Evolutionary conservation across 1,284 basidiomycete genomes (phyloP).

Genomic region (Earliella scabrosa): DNA sequence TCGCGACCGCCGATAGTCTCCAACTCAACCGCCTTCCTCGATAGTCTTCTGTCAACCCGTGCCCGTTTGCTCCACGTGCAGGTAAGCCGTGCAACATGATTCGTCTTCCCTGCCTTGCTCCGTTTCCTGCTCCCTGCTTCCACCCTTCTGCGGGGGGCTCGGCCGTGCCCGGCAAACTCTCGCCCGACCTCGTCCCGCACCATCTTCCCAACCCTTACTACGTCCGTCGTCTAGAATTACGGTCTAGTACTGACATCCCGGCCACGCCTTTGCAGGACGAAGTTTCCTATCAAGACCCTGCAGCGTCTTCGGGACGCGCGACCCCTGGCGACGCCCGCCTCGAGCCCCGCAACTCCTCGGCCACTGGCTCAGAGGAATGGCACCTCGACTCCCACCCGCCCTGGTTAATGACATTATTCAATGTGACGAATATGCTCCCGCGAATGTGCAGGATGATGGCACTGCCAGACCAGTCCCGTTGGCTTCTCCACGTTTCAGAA

Average conservation of each 20-base stretch:
- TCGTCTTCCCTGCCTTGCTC: neutral
- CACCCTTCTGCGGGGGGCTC: neutral
- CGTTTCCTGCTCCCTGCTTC: neutral
- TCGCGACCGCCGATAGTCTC: neutral
- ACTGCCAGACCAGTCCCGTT: neutral
- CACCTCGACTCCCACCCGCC: constrained; percentile 14
- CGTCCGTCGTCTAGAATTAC: neutral
- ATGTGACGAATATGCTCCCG: too few species aligned
- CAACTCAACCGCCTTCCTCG: constrained; percentile 4
- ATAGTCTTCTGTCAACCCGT: constrained; percentile 82
- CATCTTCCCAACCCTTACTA: neutral
- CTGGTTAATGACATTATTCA: too few species aligned
- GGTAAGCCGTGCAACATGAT: constrained; percentile 50
- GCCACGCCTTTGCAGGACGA: constrained; percentile 61
- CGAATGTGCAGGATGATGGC: neutral
- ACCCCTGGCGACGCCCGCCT: constrained; percentile 34
- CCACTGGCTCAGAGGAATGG: constrained; percentile 22
- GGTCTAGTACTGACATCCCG: constrained; percentile 3
- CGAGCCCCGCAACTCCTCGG: constrained; percentile 15
- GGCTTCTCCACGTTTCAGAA: neutral
- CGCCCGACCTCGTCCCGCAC: constrained; percentile 13
- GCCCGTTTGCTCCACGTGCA: constrained; percentile 93
- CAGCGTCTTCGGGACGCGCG: constrained; percentile 74
- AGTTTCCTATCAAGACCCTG: constrained; percentile 89
- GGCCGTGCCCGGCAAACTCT: constrained; percentile 6